These are phyloP conservation scores for Polyplosphaeria fusca DNA, from an alignment of 495 filamentous ascomycete genomes.

Conservation along the genomic window DNA sequence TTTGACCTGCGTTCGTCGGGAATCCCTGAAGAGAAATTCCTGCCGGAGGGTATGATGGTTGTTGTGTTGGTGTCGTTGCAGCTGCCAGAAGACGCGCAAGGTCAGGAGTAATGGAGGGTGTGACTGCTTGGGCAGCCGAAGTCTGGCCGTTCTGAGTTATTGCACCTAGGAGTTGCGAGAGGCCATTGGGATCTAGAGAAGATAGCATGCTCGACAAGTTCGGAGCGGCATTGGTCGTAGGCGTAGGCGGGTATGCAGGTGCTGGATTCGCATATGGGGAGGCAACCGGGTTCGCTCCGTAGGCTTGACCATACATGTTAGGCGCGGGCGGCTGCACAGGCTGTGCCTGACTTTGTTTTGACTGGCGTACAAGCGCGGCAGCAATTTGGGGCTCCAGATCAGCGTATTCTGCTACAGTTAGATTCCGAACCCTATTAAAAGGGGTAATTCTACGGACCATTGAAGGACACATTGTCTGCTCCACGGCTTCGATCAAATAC, in stretches of 20 bases:
- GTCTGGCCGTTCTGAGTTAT: slow-evolving; percentile 51
- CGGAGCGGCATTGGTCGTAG: slow-evolving; percentile 32
- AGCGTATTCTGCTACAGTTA: slow-evolving; percentile 61
- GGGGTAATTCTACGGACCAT: slow-evolving; percentile 49
- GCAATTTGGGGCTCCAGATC: slow-evolving; percentile 72
- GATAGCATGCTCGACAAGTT: slow-evolving; percentile 58
- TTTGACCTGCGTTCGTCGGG: slow-evolving; percentile 7
- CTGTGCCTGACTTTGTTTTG: slow-evolving; percentile 55
- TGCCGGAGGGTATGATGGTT: slow-evolving; percentile 33
- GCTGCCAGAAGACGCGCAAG: slow-evolving; percentile 56
- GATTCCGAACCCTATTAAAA: slow-evolving; percentile 8
- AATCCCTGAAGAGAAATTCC: slow-evolving; percentile 1
- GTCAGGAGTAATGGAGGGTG: slow-evolving; percentile 45
- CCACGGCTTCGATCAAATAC: slow-evolving; percentile 78
- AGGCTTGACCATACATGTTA: slow-evolving; percentile 20
- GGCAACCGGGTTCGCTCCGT: slow-evolving; percentile 28
- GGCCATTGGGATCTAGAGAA: slow-evolving; percentile 64
- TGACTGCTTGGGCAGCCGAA: slow-evolving; percentile 31
- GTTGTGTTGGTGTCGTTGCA: slow-evolving; percentile 5
- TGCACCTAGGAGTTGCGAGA: slow-evolving; percentile 69
- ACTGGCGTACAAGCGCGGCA: slow-evolving; percentile 73
- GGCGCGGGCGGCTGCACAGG: slow-evolving; percentile 20
- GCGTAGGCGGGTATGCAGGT: slow-evolving; percentile 42
- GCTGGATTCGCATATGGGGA: slow-evolving; percentile 47
- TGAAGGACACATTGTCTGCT: slow-evolving; percentile 68